A percentile compares a stretch with the other conserved stretches of the same genome.
phyloP scores from a whole-genome alignment of 495 filamentous ascomycete genomes.

The Penicillium soppii region DNA sequence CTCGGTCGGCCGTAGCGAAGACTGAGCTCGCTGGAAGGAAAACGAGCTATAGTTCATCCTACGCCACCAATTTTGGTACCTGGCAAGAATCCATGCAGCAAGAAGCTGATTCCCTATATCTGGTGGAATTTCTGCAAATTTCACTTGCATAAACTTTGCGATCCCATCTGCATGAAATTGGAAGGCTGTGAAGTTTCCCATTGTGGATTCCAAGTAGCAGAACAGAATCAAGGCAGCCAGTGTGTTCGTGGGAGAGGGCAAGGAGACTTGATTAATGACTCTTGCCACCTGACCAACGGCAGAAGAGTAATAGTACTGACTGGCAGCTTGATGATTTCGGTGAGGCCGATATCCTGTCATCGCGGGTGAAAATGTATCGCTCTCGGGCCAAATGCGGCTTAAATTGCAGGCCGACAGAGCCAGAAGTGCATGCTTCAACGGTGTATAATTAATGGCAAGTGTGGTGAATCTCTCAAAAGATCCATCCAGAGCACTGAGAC shows the following conservation, averaged over 20 bases:
- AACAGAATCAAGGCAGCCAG: constrained; percentile 26
- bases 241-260: not conserved
- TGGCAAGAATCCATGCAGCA: constrained; percentile 25
- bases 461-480: constrained; percentile 11
- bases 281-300: constrained; percentile 19
- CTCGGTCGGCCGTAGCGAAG: constrained; percentile 7
- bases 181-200: constrained; percentile 30
- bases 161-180: constrained; percentile 25
- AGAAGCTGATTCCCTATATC: constrained; percentile 5
- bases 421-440: constrained; percentile 21
- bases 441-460: not conserved
- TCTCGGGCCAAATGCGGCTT: constrained; percentile 21
- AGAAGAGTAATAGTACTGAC: constrained; percentile 28
- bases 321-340: constrained; percentile 23
- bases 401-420: constrained; percentile 29
- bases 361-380: not conserved
- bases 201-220: constrained; percentile 28
- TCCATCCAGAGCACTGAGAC: constrained; percentile 25
- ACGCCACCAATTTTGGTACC: constrained; percentile 30
- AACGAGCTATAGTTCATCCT: constrained; percentile 25
- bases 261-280: constrained; percentile 9
- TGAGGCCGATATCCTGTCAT: constrained; percentile 19
- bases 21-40: constrained; percentile 13
- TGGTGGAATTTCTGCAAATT: not conserved
- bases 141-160: constrained; percentile 3